These are phyloP conservation scores for Elongisporangium anandrum DNA, from an alignment of 352 stramenopile species.

Conservation along the genomic window DNA sequence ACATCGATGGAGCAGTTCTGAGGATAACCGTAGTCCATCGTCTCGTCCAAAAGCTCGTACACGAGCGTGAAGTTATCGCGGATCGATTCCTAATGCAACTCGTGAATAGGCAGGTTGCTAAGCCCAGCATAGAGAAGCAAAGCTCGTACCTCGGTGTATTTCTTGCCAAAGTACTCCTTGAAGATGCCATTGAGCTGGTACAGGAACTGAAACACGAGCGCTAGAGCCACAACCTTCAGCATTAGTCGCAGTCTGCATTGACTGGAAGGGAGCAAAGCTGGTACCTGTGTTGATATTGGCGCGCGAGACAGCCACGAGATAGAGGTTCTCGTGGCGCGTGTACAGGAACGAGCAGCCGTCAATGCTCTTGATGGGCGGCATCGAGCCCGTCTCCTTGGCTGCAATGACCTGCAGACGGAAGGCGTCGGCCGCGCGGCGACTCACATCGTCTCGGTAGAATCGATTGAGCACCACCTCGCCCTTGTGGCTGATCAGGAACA, in stretches of 20 bases:
- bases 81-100: slow-evolving; percentile 88
- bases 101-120: no score
- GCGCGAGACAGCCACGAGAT: slow-evolving; percentile 96
- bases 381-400: slow-evolving; percentile 94
- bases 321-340: slow-evolving; percentile 96
- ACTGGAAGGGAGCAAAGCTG: background rate
- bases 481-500: slow-evolving; percentile 83
- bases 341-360: slow-evolving; percentile 98
- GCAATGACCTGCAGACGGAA: slow-evolving; percentile 91
- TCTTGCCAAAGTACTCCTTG: slow-evolving; percentile 96
- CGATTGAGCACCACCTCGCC: slow-evolving; percentile 79
- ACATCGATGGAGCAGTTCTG: slow-evolving; percentile 98
- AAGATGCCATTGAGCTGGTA: slow-evolving; percentile 96
- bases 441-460: slow-evolving; percentile 81
- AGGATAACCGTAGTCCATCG: slow-evolving; percentile 99
- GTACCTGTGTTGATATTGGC: slow-evolving; percentile 95
- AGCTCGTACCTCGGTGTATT: slow-evolving; percentile 91
- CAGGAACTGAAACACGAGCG: slow-evolving; percentile 95
- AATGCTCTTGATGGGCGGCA: slow-evolving; percentile 94
- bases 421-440: slow-evolving; percentile 57
- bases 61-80: slow-evolving; percentile 99
- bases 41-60: slow-evolving; percentile 99
- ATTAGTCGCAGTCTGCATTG: background rate
- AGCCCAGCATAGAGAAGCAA: no score
- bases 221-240: slow-evolving; percentile 10